Evolutionary conservation across 2,329 filamentous ascomycete species (phyloP).

Genomic region (Teratosphaeria epicoccoides): DNA sequence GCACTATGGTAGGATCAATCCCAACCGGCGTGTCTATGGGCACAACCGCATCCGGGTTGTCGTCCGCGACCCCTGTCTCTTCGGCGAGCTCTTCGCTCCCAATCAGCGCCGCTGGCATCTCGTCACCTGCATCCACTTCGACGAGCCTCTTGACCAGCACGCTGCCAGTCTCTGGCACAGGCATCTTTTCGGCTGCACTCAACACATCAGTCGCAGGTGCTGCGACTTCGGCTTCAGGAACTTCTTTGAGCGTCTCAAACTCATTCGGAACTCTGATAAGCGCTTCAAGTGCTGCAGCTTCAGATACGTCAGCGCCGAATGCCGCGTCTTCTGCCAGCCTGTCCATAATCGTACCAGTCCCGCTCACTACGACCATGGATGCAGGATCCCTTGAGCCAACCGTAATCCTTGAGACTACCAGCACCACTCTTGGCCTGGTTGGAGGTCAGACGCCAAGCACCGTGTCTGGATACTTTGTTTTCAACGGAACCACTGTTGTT

Average conservation of each 20-base stretch:
- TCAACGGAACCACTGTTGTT: conserved; percentile 6
- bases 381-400: conserved; percentile 1
- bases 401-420: conserved; percentile 5
- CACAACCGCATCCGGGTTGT: not conserved
- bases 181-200: not conserved
- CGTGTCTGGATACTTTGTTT: conserved; percentile 9
- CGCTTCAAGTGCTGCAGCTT: not conserved
- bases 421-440: conserved; percentile 6
- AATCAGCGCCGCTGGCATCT: not conserved
- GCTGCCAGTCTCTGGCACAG: not conserved
- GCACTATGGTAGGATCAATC: not conserved
- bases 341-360: conserved; percentile 3
- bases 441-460: conserved; percentile 1
- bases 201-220: not conserved
- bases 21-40: not conserved
- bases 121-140: not conserved
- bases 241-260: not conserved
- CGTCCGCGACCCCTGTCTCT: not conserved
- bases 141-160: not conserved
- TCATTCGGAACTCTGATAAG: not conserved
- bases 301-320: not conserved
- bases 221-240: not conserved
- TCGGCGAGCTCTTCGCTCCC: not conserved
- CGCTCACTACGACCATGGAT: conserved; percentile 1
- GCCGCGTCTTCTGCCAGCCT: not conserved